Conservation (phyloP, 2,329 filamentous ascomycete genomes). For the Alternaria postmessia region DNA sequence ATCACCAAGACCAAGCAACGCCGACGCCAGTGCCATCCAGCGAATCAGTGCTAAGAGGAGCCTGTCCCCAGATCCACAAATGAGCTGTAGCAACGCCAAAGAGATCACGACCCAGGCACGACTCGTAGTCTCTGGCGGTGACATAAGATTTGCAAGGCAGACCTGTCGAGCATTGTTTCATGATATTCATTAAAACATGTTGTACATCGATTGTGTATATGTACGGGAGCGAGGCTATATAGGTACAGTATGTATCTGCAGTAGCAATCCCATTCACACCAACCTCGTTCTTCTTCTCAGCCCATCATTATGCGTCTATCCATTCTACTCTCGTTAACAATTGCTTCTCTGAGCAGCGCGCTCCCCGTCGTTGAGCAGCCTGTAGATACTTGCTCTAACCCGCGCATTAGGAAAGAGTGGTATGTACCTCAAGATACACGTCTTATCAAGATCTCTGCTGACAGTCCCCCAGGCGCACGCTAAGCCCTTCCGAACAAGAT, state of each 20-base stretch:
- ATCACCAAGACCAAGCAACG: conserved; percentile 1
- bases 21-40: not conserved
- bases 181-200: not conserved
- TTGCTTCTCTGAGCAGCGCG: not conserved
- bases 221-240: not conserved
- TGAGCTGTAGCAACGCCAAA: not conserved
- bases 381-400: not conserved
- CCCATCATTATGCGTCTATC: not conserved
- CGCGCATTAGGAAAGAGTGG: not conserved
- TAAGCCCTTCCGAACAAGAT: not conserved
- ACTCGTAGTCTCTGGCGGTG: not conserved
- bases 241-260: not conserved
- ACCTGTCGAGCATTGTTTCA: not conserved
- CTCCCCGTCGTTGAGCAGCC: not conserved
- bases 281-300: not conserved
- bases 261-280: not conserved
- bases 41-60: not conserved
- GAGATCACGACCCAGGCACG: not conserved
- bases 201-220: no score
- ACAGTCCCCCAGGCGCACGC: not conserved
- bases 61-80: not conserved
- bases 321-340: not conserved
- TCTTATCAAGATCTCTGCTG: not conserved
- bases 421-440: not conserved
- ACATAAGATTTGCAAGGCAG: conserved; percentile 1